Base-by-base conservation (phyloP, 331 rosid genomes). In the Spiraea crenata region DNA sequence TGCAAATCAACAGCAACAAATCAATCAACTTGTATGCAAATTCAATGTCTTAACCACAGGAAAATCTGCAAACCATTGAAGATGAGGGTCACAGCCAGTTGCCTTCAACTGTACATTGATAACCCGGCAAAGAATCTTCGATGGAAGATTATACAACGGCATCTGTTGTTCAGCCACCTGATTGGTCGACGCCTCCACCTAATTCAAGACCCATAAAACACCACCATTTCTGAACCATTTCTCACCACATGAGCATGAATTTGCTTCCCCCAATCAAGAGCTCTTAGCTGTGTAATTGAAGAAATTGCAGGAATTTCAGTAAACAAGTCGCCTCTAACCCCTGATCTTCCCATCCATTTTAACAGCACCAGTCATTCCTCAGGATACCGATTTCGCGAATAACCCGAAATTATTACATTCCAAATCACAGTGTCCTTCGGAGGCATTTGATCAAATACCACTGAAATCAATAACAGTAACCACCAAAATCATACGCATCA, bases 151-250 rank as follows among this genome's bases (percentile, higher is more conserved):
- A 80, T 91, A 95, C 13, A 85, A 61, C 0, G 99, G 99, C 99
- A 95, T 85, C 68, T 95, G 99, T 67, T 88, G 90, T 65, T 91
- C 98, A 15, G 96, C 95, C 67, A 77, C 89, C 82, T 95, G 99
- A 89, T 88, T 95, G 0, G 96, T 95, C 1, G 99, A 95, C 50
- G 98, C 98, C 75, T 95, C 99, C 80, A 95, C 99, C 99, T 95
- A 73, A 67, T 51, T 59, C 73, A 69, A 6, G 13, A 75, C 70
- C 76, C 81, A 74, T 39, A 57, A 25, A 73, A 38, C 61, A 17
- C 19, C 45, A 61, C 56, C 45, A 19, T 45, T 13, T 86, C 87
- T 48, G 77, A 82, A 73, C 92, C 86, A 58, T 85, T 86, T 82
- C 96, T 83, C 67, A 85, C 74, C 72, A 85, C 88, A 73, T 86